phyloP scores from a whole-genome alignment of 352 stramenopile genomes.

The Phytophthora foliorum region DNA sequence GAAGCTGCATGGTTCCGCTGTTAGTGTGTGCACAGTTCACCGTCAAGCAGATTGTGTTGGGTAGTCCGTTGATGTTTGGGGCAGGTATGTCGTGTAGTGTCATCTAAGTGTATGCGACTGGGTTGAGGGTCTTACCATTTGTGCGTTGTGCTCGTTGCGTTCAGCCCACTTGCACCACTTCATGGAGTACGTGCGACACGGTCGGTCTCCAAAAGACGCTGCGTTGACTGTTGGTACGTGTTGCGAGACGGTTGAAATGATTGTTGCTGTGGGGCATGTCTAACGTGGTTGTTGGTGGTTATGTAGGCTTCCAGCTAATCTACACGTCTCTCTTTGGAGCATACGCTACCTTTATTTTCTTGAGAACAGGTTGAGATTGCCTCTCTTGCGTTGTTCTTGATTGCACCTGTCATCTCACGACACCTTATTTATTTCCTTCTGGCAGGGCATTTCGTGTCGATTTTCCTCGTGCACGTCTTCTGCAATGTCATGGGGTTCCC shows the following conservation, averaged over 20 bases:
- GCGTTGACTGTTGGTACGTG: conserved; percentile 80
- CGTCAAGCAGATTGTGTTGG: conserved; percentile 84
- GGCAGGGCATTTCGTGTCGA: conserved; percentile 87
- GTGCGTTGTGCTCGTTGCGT: conserved; percentile 27
- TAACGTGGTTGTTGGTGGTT: conserved; percentile 17
- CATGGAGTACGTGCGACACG: conserved; percentile 82
- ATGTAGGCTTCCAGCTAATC: conserved; percentile 92
- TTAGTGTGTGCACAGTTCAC: conserved; percentile 87
- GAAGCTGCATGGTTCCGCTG: conserved; percentile 93
- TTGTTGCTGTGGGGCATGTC: neutral
- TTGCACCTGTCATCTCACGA: conserved; percentile 3
- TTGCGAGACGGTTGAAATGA: neutral
- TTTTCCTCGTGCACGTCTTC: conserved; percentile 93
- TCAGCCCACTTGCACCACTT: conserved; percentile 90
- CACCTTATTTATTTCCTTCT: conserved; percentile 9
- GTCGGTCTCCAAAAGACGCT: conserved; percentile 73
- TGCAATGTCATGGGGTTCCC: conserved; percentile 98
- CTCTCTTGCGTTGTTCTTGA: neutral
- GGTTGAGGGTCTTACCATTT: conserved; percentile 12
- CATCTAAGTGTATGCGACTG: conserved; percentile 10
- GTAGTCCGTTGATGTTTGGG: conserved; percentile 95
- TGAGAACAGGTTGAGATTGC: conserved; percentile 79
- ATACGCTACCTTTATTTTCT: conserved; percentile 95
- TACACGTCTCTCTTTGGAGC: conserved; percentile 97
- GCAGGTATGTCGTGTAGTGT: conserved; percentile 71